Base-by-base conservation (phyloP, 495 filamentous ascomycete species). In the Tuber calosporum region DNA sequence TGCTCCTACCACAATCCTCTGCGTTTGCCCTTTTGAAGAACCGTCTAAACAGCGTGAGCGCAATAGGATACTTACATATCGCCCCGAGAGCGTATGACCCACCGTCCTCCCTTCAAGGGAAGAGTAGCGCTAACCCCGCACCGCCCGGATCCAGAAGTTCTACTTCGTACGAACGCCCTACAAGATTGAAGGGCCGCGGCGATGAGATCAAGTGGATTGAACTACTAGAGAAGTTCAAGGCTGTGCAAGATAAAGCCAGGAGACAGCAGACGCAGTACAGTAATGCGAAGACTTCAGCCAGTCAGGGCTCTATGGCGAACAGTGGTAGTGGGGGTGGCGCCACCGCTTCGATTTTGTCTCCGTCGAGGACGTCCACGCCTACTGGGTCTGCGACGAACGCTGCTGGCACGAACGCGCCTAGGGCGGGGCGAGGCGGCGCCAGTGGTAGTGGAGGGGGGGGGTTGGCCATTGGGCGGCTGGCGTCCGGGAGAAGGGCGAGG, bases 11-110 rank as follows among this genome's bases (percentile, higher is more conserved):
- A 2, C 96, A 99, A 83, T 97, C 93, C 36, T 94, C 93, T 40
- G 96, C 96, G 17, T 99, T 99, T 83, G 94, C 94, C 11, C 93
- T 94, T 3, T 86, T 99, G 38, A 99, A 97, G 80, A 99, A 99
- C 81, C 92, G 96, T 58, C 85, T 99, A 67, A 97, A 97, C 82
- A 95, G 91, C 83, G 96, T 98, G 74, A 94, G 91, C 85, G 94
- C 94, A 69, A 98, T 98, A 81, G 95, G 95, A 37, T 96, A 96
- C 80, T 87, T 99, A 74, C 94, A 98, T 79, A 89, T 91, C 75
- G 89, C 89, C 74, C 91, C 88, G 22, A 89, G 93, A 87, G 86
- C 90, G 93, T 95, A 90, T 83, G 90, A 89, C 77, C 75, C 77
- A 72, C 74, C 76, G 11, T 76, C 79, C 69, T 38, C 73, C 74